Conservation (phyloP, 108 stramenopile genomes). For the Cyclostephanos tholiformis region DNA sequence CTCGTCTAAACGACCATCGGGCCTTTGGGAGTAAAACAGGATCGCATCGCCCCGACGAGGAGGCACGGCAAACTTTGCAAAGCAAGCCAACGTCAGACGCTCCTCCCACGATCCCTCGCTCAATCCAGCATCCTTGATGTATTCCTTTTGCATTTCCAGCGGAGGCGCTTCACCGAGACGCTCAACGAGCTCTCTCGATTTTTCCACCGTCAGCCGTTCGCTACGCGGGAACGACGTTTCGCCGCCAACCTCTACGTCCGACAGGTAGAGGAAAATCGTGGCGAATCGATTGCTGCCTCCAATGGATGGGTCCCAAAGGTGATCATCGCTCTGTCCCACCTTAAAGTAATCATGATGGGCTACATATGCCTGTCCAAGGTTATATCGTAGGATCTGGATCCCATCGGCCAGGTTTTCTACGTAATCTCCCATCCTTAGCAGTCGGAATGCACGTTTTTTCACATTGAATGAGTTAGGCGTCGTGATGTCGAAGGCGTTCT, state of each 20-base stretch:
- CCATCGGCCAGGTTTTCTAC: slow-evolving; percentile 63
- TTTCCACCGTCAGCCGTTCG: slow-evolving; percentile 43
- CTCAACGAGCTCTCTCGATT: slow-evolving; percentile 50
- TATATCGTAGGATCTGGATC: slow-evolving; percentile 70
- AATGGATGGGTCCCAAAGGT: slow-evolving; percentile 47
- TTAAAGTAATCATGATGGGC: slow-evolving; percentile 69
- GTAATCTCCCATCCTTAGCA: slow-evolving; percentile 57
- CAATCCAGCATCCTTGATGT: slow-evolving; percentile 40
- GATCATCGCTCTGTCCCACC: slow-evolving; percentile 31
- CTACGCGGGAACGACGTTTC: slow-evolving; percentile 65
- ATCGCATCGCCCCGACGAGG: slow-evolving; percentile 54
- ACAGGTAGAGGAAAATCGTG: slow-evolving; percentile 72
- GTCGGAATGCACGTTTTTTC: slow-evolving; percentile 48
- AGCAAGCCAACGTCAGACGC: slow-evolving; percentile 33
- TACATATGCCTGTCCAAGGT: slow-evolving; percentile 65
- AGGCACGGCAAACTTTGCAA: slow-evolving; percentile 41
- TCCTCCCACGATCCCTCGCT: slow-evolving; percentile 50
- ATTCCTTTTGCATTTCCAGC: slow-evolving; percentile 31
- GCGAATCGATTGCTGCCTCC: slow-evolving; percentile 79
- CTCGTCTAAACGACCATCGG: slow-evolving; percentile 49
- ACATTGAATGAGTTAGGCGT: slow-evolving; percentile 30
- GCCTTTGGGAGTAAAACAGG: slow-evolving; percentile 56
- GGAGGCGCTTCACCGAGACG: slow-evolving; percentile 48
- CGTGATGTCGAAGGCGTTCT: slow-evolving; percentile 53
- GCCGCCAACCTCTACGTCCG: slow-evolving; percentile 72